Evolutionary conservation across 2,329 filamentous ascomycete species (phyloP), one percentile per base, ranked within the genome.

Genomic region (Epichloe uncinata): DNA sequence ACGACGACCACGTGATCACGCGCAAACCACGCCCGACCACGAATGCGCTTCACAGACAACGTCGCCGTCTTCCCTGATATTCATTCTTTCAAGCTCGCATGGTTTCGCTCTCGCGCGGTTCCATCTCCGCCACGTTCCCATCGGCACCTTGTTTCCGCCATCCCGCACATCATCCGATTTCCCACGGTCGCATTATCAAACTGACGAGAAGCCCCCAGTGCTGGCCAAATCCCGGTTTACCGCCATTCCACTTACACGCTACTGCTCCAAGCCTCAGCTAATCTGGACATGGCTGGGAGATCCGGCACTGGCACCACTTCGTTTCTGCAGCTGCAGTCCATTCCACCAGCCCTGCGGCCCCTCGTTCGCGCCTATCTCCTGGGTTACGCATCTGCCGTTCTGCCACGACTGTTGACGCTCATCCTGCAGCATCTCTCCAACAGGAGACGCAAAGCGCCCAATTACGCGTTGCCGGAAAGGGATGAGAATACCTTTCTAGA

Each of bases 381-480:
- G 35, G 79, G 79, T 33, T 83, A 82, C 66, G 73, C 73, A 16
- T 81, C 78, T 47, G 70, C 73, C 35, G 77, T 81, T 7, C 72
- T 69, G 30, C 79, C 79, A 12, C 70, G 78, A 52, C 62, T 82
- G 20, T 58, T 81, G 54, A 75, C 74, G 3, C 62, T 82, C 52
- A 55, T 81, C 33, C 60, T 81, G 48, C 71, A 75, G 54, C 69
- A 74, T 58, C 59, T 75, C 53, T 68, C 67, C 52, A 68, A 63
- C 54, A 64, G 61, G 47, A 65, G 61, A 37, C 56, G 60, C 20
- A 59, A 57, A 43, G 52, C 52, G 13, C 55, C 46, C 54, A 63
- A 58, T 57, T 64, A 55, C 50, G 58, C 53, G 54, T 55, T 48
- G 22, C 54, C 60, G 30, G 58, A 63, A 18, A 55, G 51, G n/a